Conservation (phyloP, 2,329 filamentous ascomycete species). For the Cucurbitaria berberidis region DNA sequence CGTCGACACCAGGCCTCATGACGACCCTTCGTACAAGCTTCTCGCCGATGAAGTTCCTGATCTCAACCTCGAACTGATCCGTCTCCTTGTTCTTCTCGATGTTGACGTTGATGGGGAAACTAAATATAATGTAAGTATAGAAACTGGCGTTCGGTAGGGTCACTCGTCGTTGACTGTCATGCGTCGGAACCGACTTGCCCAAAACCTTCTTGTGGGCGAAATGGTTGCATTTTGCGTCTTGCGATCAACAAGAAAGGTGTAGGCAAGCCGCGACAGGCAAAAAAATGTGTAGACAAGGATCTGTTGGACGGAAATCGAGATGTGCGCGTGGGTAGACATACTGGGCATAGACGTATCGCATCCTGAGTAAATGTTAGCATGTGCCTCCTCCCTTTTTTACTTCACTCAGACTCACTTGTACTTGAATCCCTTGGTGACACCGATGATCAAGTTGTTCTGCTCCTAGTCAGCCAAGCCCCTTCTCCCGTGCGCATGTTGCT, state of each 20-base stretch:
- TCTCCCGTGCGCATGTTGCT: neutral
- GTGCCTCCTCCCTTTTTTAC: neutral
- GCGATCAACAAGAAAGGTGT: neutral
- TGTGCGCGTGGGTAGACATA: slow-evolving; percentile 22
- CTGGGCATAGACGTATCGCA: slow-evolving; percentile 99
- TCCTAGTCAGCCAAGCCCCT: slow-evolving; percentile 28
- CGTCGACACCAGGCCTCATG: slow-evolving; percentile 89
- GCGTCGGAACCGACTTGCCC: neutral
- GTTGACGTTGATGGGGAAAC: slow-evolving; percentile 99
- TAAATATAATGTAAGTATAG: slow-evolving; percentile 22
- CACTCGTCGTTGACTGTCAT: no score
- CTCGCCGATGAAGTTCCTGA: slow-evolving; percentile 81
- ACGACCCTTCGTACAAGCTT: slow-evolving; percentile 94
- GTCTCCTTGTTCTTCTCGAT: slow-evolving; percentile 95
- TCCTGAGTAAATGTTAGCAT: slow-evolving; percentile 55
- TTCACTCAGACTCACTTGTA: slow-evolving; percentile 78
- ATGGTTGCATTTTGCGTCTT: neutral
- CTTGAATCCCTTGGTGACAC: slow-evolving; percentile 99
- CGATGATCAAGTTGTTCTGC: slow-evolving; percentile 91
- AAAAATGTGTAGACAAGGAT: neutral
- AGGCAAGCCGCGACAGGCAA: slow-evolving; percentile 2
- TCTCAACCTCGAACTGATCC: slow-evolving; percentile 89
- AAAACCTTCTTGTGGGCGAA: neutral
- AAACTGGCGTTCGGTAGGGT: neutral
- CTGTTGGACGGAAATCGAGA: neutral